Conservation (phyloP, 768 basidiomycete species). For the Phaeotremella fagi region DNA sequence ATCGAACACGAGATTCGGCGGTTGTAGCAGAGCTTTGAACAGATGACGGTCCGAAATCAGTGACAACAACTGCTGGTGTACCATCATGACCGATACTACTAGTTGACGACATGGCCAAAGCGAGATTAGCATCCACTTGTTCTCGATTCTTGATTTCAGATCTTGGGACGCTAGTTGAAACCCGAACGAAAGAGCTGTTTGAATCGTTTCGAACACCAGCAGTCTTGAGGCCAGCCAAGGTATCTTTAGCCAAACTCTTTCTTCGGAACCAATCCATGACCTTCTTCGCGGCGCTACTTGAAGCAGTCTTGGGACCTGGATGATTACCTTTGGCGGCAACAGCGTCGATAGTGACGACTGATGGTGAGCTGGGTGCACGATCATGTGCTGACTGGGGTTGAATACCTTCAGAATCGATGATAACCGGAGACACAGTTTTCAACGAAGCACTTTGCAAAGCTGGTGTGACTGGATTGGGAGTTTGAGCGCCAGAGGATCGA, state of each 20-base stretch:
- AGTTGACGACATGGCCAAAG: conserved; percentile 24
- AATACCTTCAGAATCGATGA: conserved; percentile 30
- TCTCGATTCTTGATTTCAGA: background rate
- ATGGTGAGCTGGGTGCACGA: conserved; percentile 62
- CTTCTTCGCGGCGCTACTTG: conserved; percentile 62
- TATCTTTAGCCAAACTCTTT: conserved; percentile 48
- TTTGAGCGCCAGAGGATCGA: conserved; percentile 36
- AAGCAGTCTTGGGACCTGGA: conserved; percentile 25
- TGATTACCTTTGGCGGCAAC: conserved; percentile 13
- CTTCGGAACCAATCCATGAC: conserved; percentile 97
- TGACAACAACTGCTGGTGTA: conserved; percentile 4
- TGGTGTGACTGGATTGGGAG: conserved; percentile 23
- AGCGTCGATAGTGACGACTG: conserved; percentile 40
- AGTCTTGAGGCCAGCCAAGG: conserved; percentile 17
- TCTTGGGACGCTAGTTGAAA: conserved; percentile 10
- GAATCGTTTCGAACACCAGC: conserved; percentile 25
- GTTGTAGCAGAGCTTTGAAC: background rate
- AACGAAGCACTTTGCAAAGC: conserved; percentile 22
- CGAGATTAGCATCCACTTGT: conserved; percentile 4
- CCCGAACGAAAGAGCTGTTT: conserved; percentile 29
- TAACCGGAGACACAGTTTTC: conserved; percentile 17
- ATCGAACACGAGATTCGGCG: background rate
- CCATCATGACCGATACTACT: conserved; percentile 28
- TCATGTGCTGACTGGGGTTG: conserved; percentile 29
- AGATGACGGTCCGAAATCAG: background rate